Base-by-base conservation (phyloP, 495 filamentous ascomycete genomes). In the Hypoxylon perforatum region DNA sequence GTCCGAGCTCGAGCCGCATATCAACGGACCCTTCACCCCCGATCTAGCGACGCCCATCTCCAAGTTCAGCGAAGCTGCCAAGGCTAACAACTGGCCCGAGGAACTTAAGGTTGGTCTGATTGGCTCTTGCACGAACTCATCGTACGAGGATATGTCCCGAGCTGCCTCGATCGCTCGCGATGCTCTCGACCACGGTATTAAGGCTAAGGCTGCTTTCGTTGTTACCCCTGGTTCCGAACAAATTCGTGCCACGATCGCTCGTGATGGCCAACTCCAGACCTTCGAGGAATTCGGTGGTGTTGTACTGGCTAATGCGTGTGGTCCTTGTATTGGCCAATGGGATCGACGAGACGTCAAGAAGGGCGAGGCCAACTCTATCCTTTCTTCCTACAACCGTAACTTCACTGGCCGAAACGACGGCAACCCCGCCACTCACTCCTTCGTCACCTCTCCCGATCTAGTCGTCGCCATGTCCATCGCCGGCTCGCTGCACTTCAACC, bases 21-120 rank as follows among this genome's bases (percentile, higher is more conserved):
- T 99, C 84, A 99, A 99, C 84, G 95, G 95, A 70, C 95, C 95
- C 55, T 99, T 99, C 88, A 99, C 95, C n/a, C 95, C 95, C 61
- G 95, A 99, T 88, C 89, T 99, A 78, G 93, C 94, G 45, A 98
- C 95, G 41, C 95, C 95, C 17, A 93, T 99, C 81, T 96, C 93
- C 79, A 91, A 97, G 84, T 98, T 97, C 82, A 92, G 92, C 79
- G 89, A 94, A 77, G 92, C 95, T 70, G 95, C 94, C 65, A 91
- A 94, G 85, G 82, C 86, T 69, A 97, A 99, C 81, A 89, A 90
- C 79, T 99, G 95, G 95, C 95, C 95, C 39, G 90, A 96, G 78
- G 94, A 98, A 78, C 83, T 99, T 70, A 97, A 97, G 86, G 96
- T 97, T 70, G 96, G 96, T 75, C 79, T 94, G 48, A 94, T 99